These are phyloP conservation scores for Paracamarosporium sp. DNA, from an alignment of 2,329 filamentous ascomycete species.

Conservation along the genomic window DNA sequence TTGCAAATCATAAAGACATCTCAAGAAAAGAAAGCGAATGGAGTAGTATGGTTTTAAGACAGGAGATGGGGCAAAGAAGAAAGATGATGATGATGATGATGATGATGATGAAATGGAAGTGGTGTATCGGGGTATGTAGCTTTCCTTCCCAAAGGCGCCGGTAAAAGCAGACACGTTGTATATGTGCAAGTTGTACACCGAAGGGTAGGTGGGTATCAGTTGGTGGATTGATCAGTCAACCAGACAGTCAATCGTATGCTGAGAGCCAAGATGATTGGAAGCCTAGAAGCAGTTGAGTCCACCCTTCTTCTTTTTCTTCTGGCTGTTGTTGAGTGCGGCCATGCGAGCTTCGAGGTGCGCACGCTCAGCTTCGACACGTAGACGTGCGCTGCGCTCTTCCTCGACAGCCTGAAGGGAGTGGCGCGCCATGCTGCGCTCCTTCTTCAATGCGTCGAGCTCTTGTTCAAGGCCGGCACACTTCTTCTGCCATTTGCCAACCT, in stretches of 20 bases:
- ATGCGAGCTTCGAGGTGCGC: constrained; percentile 90
- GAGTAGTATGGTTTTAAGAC: constrained; percentile 1
- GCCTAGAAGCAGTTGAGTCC: constrained; percentile 94
- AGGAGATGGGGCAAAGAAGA: too few species aligned
- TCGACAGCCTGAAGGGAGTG: constrained; percentile 87
- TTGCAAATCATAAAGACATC: constrained; percentile 25
- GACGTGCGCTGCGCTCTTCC: constrained; percentile 91
- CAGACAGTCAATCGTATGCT: not conserved
- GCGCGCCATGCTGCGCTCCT: constrained; percentile 65
- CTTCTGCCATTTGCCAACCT: constrained; percentile 90
- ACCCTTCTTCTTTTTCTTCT: constrained; percentile 92
- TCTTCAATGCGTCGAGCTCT: constrained; percentile 70
- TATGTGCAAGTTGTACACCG: constrained; percentile 21
- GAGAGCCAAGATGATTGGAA: constrained; percentile 6
- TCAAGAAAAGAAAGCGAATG: constrained; percentile 18
- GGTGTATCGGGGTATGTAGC: constrained; percentile 32
- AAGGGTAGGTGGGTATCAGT: constrained; percentile 10
- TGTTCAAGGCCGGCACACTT: constrained; percentile 78
- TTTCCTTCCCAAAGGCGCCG: constrained; percentile 20
- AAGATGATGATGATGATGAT: constrained; percentile 3
- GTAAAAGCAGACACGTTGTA: constrained; percentile 19
- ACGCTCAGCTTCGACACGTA: constrained; percentile 86
- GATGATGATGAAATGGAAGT: constrained; percentile 8
- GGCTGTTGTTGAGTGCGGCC: constrained; percentile 77
- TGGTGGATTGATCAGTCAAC: not conserved